These are phyloP conservation scores for Eucalyptus marginata DNA, from an alignment of 345 rosid genomes.

Conservation along the genomic window DNA sequence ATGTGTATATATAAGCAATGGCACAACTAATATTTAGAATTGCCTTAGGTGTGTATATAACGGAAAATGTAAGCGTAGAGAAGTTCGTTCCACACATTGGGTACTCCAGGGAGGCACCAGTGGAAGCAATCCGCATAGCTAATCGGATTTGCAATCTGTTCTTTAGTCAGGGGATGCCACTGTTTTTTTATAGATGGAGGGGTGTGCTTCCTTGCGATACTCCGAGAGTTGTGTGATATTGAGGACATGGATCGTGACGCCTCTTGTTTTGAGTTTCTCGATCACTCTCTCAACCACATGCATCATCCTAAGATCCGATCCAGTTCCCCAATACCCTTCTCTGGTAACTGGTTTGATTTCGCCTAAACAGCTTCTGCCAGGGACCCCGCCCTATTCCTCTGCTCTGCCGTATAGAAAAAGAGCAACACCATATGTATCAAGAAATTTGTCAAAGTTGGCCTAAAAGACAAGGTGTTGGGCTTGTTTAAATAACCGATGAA, in stretches of 20 bases:
- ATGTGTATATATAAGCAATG: too few species aligned
- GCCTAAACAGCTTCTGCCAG: slow-evolving; percentile 35
- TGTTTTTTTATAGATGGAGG: slow-evolving; percentile 48
- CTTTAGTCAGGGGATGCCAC: slow-evolving; percentile 47
- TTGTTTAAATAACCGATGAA: too few species aligned
- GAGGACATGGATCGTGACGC: slow-evolving; percentile 41
- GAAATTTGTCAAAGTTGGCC: neutral
- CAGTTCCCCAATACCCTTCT: slow-evolving; percentile 40
- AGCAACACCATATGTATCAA: too few species aligned
- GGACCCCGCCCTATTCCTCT: slow-evolving; percentile 57
- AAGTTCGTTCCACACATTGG: slow-evolving; percentile 89
- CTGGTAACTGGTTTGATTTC: slow-evolving; percentile 31
- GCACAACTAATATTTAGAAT: too few species aligned
- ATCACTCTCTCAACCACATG: slow-evolving; percentile 25
- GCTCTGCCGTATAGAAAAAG: slow-evolving; percentile 23
- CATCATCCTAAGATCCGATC: slow-evolving; percentile 45
- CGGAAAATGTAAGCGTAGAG: slow-evolving; percentile 43
- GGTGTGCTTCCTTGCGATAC: slow-evolving; percentile 78
- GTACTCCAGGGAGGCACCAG: slow-evolving; percentile 93
- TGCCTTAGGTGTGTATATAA: too few species aligned
- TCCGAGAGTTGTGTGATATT: slow-evolving; percentile 69
- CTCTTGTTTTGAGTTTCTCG: slow-evolving; percentile 26
- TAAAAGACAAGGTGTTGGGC: neutral
- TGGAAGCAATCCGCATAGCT: slow-evolving; percentile 76
- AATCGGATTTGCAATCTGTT: slow-evolving; percentile 33